Evolutionary conservation across 768 basidiomycete genomes (phyloP), one percentile per base, ranked within the genome.

Genomic region (Podaxis mareebaensis): DNA sequence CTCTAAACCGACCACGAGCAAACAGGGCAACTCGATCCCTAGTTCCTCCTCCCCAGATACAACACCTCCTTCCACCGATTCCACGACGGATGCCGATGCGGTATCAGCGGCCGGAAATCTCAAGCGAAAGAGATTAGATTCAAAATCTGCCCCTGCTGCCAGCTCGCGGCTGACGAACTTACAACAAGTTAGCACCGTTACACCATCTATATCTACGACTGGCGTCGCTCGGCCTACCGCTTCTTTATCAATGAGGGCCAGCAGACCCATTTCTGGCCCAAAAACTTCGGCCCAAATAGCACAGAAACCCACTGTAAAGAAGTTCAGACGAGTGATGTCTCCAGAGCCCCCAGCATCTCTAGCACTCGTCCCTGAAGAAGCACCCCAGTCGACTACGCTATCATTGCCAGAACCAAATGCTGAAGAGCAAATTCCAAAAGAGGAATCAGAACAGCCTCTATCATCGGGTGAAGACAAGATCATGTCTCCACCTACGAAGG

Each of bases 111-210:
- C 69, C 3, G 61, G 61, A 53, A 71, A 52, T 40, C 66, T 81
- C 46, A 81, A 83, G 66, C 77, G 81, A 39, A 83, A 82, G 57
- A 30, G 61, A 66, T 72, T 81, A 62, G 76, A 73, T 17, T 64
- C 73, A 30, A 77, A 79, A 39, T 65, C 61, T 49, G 12, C 67
- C 39, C 72, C 75, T 7, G 69, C 73, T 33, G 57, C 58, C n/a
- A 73, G 70, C 39, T 70, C 72, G 49, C 70, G 76, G 24, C 42
- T 70, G 12, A 66, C 71, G 28, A 58, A 72, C 54, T 42, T 75
- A 56, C 71, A 73, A 56, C 74, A 71, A 60, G 74, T 74, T 39
- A 74, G 74, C 49, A 60, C 65, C 52, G 64, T 71, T 52, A 56
- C 51, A 13, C 53, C 65, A 24, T 11, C 59, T 46, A n/a, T 36